Conservation (phyloP, 140 eudicot genomes). For the Stevia rebaudiana region DNA sequence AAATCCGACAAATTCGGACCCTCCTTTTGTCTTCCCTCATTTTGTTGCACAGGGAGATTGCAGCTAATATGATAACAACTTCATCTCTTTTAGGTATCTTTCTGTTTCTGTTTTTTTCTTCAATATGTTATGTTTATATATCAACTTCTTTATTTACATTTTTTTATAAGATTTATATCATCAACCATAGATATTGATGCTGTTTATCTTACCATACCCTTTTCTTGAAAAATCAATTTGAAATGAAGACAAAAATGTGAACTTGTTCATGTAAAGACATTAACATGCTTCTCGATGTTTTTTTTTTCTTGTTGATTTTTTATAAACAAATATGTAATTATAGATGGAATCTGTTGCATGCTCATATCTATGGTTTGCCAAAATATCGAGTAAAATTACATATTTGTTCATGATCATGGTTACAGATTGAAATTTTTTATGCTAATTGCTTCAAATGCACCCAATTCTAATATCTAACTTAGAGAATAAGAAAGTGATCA, state of each 20-base stretch:
- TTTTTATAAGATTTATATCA: neutral
- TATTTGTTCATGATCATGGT: neutral
- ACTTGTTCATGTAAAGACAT: slow-evolving; percentile 6
- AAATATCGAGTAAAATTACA: neutral
- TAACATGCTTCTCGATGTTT: neutral
- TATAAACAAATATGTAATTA: neutral
- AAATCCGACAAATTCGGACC: neutral
- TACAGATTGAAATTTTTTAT: neutral
- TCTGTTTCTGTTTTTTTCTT: neutral
- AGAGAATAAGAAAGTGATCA: neutral
- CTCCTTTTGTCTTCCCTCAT: slow-evolving; percentile 1
- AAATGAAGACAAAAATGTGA: neutral
- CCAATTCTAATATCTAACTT: neutral
- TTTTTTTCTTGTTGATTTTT: neutral
- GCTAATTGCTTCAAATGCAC: neutral
- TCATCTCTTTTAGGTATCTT: slow-evolving; percentile 12
- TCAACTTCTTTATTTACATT: neutral
- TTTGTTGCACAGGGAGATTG: slow-evolving; percentile 14
- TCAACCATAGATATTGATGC: neutral
- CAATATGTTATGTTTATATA: neutral
- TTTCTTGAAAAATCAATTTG: neutral
- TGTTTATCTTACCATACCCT: neutral
- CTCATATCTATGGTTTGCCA: neutral
- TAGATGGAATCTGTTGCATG: slow-evolving; percentile 6
- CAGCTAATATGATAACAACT: neutral